Evolutionary conservation across 2,329 filamentous ascomycete species (phyloP), one percentile per base, ranked within the genome.

Genomic region (Diaporthe caulivora): DNA sequence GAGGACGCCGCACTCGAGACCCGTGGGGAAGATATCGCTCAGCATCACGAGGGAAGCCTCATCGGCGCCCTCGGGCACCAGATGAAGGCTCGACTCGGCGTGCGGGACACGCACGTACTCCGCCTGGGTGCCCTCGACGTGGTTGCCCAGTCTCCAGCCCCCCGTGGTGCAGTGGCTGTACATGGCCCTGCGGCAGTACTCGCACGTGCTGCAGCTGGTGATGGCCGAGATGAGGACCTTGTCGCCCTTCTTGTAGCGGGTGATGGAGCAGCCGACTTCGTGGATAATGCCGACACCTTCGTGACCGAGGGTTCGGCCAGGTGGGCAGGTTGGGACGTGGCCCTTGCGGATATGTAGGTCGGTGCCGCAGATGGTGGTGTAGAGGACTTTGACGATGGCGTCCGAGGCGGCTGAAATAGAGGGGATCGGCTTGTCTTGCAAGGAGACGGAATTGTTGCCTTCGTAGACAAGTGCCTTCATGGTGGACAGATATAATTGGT

Each of bases 321-420:
- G 80, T 7, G 82, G 76, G 62, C 84, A 85, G 1, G 84, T 87
- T 0, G 88, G 83, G 0, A 90, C 87, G 76, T 90, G 83, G 21
- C 88, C 88, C 72, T 87, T 86, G 72, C 84, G 79, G 74, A 91
- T 90, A 77, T 91, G 89, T 18, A 90, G 80, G 77, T 91, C 89
- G 0, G 86, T 86, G 31, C 87, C 87, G 77, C 88, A 90, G 75
- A 88, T 88, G 15, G 86, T 87, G 0, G 85, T 84, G 70, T 87
- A 83, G 11, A 81, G 80, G 53, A 89, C 72, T 72, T 84, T 85
- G 64, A 90, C 79, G 34, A 90, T 82, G 21, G 87, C 86, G 73
- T 90, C 87, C 1, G 83, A 85, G 2, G 86, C 81, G 1, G 77
- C 76, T 24, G 78, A 72, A n/a, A 89, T 76, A 24, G 76, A 78